Base-by-base conservation (phyloP, 2,329 filamentous ascomycete genomes). In the Ophiostoma novo-ulmi region DNA sequence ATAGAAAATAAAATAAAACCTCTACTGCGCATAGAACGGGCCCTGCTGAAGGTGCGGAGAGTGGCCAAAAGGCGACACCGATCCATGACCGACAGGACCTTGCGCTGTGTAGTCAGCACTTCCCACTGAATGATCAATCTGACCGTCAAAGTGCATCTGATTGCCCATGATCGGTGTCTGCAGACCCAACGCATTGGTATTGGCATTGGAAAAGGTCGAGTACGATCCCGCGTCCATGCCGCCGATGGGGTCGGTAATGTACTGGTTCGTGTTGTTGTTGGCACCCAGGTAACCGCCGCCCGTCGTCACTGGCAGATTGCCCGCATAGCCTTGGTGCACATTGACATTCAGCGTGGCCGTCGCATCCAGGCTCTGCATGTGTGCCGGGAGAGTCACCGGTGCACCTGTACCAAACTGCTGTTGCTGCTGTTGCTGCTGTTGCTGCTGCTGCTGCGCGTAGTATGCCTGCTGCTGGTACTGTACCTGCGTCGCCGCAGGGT, bases 51-150 rank as follows among this genome's bases (percentile, higher is more conserved):
- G 79, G 63, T 81, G 78, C 5, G 82, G 81, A 11, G 82, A 83
- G 63, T 78, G 80, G 2, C 76, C 75, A 72, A 80, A 84, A 0
- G 82, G 81, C 44, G 82, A 82, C 14, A 79, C 78, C 1, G 81
- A 82, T 7, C 65, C 65, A 14, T 67, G 81, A 38, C 82, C 82
- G 13, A 78, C 78, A 1, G 81, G 82, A 10, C 81, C 81, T 48
- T 80, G 79, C 22, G 78, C 79, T 31, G 78, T 78, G 70, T 78
- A 83, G 41, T 80, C 63, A 3, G 67, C 76, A 35, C 75, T 74
- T 31, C 77, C 76, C 68, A 77, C 76, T 41, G 75, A 73, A 41
- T 77, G 76, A 67, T 78, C 76, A 36, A 78, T 74, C 69, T 79
- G 73, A 61, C 74, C 74, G 36, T 78, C 77, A 69, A 80, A 82